Evolutionary conservation across 768 basidiomycete genomes (phyloP).

Genomic region (Kwoniella pini): DNA sequence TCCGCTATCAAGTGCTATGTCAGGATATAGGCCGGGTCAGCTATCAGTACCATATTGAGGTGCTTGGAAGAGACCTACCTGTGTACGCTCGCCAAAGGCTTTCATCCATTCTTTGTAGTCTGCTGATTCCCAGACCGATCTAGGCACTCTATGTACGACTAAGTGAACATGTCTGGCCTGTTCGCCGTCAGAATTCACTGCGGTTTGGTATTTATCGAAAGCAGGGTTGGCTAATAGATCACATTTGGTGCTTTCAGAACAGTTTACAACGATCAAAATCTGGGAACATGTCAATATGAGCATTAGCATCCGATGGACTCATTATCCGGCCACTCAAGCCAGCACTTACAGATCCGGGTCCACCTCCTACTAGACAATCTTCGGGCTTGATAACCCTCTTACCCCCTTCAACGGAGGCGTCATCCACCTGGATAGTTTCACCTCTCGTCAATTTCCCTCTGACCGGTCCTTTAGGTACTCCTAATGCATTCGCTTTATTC

Average conservation of each 20-base stretch:
- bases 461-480: slow-evolving; percentile 64
- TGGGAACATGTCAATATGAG: slow-evolving; percentile 14
- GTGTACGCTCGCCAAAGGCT: slow-evolving; percentile 63
- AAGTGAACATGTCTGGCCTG: slow-evolving; percentile 45
- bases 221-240: slow-evolving; percentile 19
- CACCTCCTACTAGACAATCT: slow-evolving; percentile 45
- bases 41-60: neutral
- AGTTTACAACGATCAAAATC: slow-evolving; percentile 65
- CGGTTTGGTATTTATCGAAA: slow-evolving; percentile 27
- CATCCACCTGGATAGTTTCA: slow-evolving; percentile 60
- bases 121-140: slow-evolving; percentile 68
- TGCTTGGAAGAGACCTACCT: slow-evolving; percentile 59
- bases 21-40: slow-evolving; percentile 7
- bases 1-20: slow-evolving; percentile 75
- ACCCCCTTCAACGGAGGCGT: slow-evolving; percentile 29
- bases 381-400: slow-evolving; percentile 48
- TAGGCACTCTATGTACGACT: slow-evolving; percentile 68
- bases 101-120: slow-evolving; percentile 73
- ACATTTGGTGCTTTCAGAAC: slow-evolving; percentile 59
- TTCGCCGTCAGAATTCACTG: slow-evolving; percentile 46
- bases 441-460: slow-evolving; percentile 69
- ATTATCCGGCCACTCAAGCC: no score
- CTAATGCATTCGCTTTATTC: slow-evolving; percentile 64
- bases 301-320: no score
- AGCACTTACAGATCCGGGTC: slow-evolving; percentile 49